Base-by-base conservation (phyloP, 345 rosid species). In the Salix dunnii region DNA sequence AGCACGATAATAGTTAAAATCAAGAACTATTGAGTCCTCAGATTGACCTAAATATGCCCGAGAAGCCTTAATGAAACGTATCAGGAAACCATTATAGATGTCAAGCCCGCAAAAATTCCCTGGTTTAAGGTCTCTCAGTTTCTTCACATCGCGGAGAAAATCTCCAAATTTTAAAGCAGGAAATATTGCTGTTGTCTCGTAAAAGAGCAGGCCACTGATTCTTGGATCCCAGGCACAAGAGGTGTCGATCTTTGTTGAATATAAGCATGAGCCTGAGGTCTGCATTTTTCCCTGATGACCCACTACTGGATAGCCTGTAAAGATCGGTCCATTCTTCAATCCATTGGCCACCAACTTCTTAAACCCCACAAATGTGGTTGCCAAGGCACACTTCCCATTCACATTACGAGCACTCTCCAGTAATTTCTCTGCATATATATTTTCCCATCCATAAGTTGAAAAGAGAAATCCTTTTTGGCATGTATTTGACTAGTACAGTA, bases 171-270 rank as follows among this genome's bases (percentile, higher is more conserved):
- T 81, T 12, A 84, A 36, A 38, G 85, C 86, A 0, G 90, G 75
- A 81, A 95, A 89, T 25, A 90, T 89, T 6, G 96, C 97, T 0
- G 97, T 93, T 23, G 93, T 70, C 78, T 95, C 97, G 17, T 84
- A 95, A 76, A 95, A 95, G 82, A 82, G 86, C 48, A 95, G 92
- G 11, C 96, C 99, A 1, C 84, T 73, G 68, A 89, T 87, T 77
- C 92, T 85, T 1, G 96, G 97, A 67, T 93, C 96, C 97, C 99
- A 95, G 10, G 95, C 67, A 35, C 97, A 95, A 1, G 90, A 76
- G 4, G 74, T 27, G 40, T 87, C 90, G 4, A 78, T 76, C 71
- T 90, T 82, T 12, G 96, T 68, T 5, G 97, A 87, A 72, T 93
- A 90, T 43, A 93, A 84, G 35, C 99, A 95, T 33, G 99, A 89